These are phyloP conservation scores for Cryptococcus floricola DNA, from an alignment of 1,284 basidiomycete species.

Conservation along the genomic window DNA sequence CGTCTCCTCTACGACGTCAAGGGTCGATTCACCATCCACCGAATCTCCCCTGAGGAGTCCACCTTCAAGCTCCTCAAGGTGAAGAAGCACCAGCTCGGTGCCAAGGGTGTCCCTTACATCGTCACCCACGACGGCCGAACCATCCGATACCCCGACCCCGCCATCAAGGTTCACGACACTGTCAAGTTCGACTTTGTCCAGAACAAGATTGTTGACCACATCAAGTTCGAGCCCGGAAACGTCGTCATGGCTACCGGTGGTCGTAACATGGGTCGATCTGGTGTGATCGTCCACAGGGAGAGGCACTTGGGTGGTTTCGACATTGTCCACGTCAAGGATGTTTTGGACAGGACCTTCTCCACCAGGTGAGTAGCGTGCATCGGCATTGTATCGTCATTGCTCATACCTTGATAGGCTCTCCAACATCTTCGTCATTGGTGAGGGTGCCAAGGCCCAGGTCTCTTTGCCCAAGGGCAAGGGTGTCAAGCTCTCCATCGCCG, in stretches of 20 bases:
- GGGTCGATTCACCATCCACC: constrained; percentile 99
- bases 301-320: constrained; percentile 98
- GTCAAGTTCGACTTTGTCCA: constrained; percentile 95
- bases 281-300: constrained; percentile 92
- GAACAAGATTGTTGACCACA: constrained; percentile 89
- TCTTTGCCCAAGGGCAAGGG: constrained; percentile 98
- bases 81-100: constrained; percentile 83
- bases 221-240: constrained; percentile 97
- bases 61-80: constrained; percentile 98
- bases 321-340: constrained; percentile 95
- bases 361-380: constrained; percentile 64
- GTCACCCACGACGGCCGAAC: constrained; percentile 99
- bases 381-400: neutral
- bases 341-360: constrained; percentile 89
- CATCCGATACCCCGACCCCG: constrained; percentile 97
- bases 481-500: constrained; percentile 43
- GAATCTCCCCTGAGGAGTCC: constrained; percentile 97
- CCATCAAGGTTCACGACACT: constrained; percentile 95
- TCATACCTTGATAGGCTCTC: constrained; percentile 60
- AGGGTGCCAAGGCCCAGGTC: constrained; percentile 93
- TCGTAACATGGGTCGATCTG: constrained; percentile 98
- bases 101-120: constrained; percentile 91
- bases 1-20: constrained; percentile 99
- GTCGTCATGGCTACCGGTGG: constrained; percentile 97
- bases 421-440: constrained; percentile 97